Base-by-base conservation (phyloP, 345 rosid genomes). In the Mallotus nudiflorus region DNA sequence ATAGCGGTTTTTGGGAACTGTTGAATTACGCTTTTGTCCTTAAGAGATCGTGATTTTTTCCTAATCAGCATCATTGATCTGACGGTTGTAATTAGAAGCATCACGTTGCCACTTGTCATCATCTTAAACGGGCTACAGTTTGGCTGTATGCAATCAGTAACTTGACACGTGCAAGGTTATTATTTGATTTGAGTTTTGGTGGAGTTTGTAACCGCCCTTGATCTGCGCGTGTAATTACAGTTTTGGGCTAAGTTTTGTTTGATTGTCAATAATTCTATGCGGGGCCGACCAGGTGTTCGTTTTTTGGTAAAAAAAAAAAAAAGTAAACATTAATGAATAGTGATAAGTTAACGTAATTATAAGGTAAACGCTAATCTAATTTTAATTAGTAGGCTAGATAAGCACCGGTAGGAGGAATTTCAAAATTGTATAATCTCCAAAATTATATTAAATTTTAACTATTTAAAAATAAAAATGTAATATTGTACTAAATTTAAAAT, bases 11-110 rank as follows among this genome's bases (percentile, higher is more conserved):
- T 29, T 6, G 72, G 11, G 55, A 37, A n/a, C 19, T 13, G 6
- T 1, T 9, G 2, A 24, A 25, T 70, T 70, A 51, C 74, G 1
- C 7, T 49, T 51, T 62, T 50, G 31, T 51, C 68, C 75, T 29
- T 55, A 18, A n/a, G 0, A 7, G 15, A 18, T 24, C 70, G 37
- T 16, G 70, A 3, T 25, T 24, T 25, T 24, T 39, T 29, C 11
- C 37, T 39, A 10, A 14, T 46, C 67, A 37, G 13, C 15, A 0
- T 24, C 8, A 20, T 5, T 56, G 11, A 71, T 71, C 68, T 11
- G 24, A 53, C 75, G 62, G 68, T 44, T 40, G 1, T 1, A 42
- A 53, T 22, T 12, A 20, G 13, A n/a, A 6, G 5, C 12, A 20
- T 18, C 18, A 19, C 2, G 35, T 28, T 37, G 73, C 14, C 61